A percentile compares a stretch with the other conserved stretches of the same genome.
Evolutionary conservation across 1,284 basidiomycete species (phyloP).

Genomic region (Irpex lacteus): DNA sequence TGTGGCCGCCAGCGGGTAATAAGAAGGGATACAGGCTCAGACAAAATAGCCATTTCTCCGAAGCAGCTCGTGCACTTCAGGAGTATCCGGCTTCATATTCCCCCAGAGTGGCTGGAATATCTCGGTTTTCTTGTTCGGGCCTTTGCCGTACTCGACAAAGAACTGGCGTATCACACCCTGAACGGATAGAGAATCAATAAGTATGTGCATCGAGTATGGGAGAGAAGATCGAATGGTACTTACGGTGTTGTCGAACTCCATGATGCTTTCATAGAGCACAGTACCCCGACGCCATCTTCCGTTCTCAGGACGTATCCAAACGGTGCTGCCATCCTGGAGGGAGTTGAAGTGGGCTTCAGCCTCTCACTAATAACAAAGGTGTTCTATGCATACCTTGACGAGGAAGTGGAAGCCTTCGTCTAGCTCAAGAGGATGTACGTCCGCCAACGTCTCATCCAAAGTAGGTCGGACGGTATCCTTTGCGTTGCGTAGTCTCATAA

Average conservation of each 20-base stretch:
- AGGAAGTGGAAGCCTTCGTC: not conserved
- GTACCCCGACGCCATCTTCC: not conserved
- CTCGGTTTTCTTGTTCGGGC: not conserved
- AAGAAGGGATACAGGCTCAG: not conserved
- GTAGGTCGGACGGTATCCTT: not conserved
- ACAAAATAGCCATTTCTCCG: not conserved
- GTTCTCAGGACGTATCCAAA: not conserved
- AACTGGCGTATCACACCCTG: not conserved
- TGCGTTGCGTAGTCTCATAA: not conserved
- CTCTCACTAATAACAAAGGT: not conserved
- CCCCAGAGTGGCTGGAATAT: conserved; percentile 1
- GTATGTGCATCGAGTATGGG: not conserved
- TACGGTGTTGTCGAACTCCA: not conserved
- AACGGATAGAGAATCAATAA: not conserved
- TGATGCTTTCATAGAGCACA: not conserved
- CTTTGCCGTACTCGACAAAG: not conserved
- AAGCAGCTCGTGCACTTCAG: not conserved
- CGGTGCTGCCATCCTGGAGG: not conserved
- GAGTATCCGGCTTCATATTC: conserved; percentile 1
- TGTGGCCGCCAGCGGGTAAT: not conserved
- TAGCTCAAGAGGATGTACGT: not conserved
- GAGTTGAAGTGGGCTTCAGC: not conserved
- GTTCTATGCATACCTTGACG: not conserved
- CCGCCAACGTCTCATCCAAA: not conserved
- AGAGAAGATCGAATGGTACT: not conserved